Percentiles rank a stretch among this genome's conserved stretches.
Evolutionary conservation across 495 filamentous ascomycete genomes (phyloP).

Genomic region (Neurospora africana): DNA sequence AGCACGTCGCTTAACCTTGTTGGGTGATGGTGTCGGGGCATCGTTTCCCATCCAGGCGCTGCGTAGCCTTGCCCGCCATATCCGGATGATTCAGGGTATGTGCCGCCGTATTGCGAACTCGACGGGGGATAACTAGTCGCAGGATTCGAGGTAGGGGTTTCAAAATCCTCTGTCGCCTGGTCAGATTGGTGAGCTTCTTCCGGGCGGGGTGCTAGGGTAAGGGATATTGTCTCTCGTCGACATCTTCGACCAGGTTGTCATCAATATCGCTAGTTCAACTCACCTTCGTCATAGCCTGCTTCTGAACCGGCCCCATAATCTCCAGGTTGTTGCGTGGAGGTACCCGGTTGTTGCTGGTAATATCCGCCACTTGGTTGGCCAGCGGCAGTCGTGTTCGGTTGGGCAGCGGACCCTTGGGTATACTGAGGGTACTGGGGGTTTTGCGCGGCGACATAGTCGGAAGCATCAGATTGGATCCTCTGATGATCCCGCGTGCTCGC

Average conservation of each 20-base stretch:
- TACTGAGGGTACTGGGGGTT: constrained; percentile 24
- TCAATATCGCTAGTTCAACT: constrained; percentile 42
- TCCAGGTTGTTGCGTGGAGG: constrained; percentile 13
- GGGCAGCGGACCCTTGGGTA: constrained; percentile 29
- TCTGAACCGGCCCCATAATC: constrained; percentile 37
- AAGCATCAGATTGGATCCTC: constrained; percentile 28
- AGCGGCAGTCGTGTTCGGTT: constrained; percentile 19
- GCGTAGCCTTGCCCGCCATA: constrained; percentile 55
- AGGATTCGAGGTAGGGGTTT: constrained; percentile 27
- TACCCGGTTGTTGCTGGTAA: constrained; percentile 21
- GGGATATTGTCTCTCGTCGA: constrained; percentile 36
- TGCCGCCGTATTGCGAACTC: constrained; percentile 22
- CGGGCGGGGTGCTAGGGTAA: constrained; percentile 23
- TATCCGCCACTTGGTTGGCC: constrained; percentile 5
- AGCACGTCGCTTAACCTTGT: constrained; percentile 90
- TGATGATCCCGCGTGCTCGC: constrained; percentile 34
- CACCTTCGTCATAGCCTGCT: constrained; percentile 45
- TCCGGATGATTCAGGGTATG: constrained; percentile 26
- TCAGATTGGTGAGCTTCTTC: constrained; percentile 29
- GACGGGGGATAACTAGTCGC: constrained; percentile 27
- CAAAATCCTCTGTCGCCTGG: constrained; percentile 39
- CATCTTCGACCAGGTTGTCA: constrained; percentile 38
- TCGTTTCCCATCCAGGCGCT: constrained; percentile 61
- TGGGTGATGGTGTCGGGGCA: constrained; percentile 88
- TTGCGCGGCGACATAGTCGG: constrained; percentile 29